phyloP scores from a whole-genome alignment of 257 asterid genomes.

The Verbascum thapsus region DNA sequence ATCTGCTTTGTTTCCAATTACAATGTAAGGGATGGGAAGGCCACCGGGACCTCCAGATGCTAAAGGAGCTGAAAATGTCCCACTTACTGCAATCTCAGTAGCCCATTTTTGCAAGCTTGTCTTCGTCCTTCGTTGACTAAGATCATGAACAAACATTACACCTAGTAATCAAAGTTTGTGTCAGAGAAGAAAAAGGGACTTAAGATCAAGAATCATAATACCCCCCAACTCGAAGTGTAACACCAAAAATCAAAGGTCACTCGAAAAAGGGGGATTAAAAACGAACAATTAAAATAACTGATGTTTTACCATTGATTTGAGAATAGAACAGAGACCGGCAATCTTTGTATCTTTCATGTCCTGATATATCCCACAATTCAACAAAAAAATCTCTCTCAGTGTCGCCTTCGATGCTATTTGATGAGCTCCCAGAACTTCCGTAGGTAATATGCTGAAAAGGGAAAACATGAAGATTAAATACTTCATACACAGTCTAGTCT shows the following conservation, averaged over 20 bases:
- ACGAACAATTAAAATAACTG: slow-evolving; percentile 21
- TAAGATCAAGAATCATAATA: slow-evolving; percentile 32
- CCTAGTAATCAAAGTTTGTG: slow-evolving; percentile 49
- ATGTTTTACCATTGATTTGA: slow-evolving; percentile 79
- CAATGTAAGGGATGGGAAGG: slow-evolving; percentile 92
- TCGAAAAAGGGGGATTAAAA: no score
- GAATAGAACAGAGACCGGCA: slow-evolving; percentile 91
- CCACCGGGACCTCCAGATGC: slow-evolving; percentile 95
- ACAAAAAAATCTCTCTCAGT: slow-evolving; percentile 78
- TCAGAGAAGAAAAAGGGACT: slow-evolving; percentile 22
- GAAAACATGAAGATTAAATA: slow-evolving; percentile 19
- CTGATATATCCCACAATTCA: slow-evolving; percentile 96
- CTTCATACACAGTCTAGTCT: slow-evolving; percentile 20
- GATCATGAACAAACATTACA: slow-evolving; percentile 91
- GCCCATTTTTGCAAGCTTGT: slow-evolving; percentile 94
- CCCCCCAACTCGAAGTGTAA: no score
- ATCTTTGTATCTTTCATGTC: slow-evolving; percentile 94
- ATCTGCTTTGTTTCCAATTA: slow-evolving; percentile 89
- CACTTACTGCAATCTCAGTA: slow-evolving; percentile 77
- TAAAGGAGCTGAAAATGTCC: slow-evolving; percentile 96
- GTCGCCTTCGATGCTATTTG: slow-evolving; percentile 65
- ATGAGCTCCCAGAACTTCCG: slow-evolving; percentile 75
- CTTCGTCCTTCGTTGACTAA: slow-evolving; percentile 90
- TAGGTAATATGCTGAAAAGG: slow-evolving; percentile 75
- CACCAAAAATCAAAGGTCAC: no score